These are phyloP conservation scores for Helianthus tuberosus DNA, from an alignment of 129 eudicot species.

Conservation along the genomic window DNA sequence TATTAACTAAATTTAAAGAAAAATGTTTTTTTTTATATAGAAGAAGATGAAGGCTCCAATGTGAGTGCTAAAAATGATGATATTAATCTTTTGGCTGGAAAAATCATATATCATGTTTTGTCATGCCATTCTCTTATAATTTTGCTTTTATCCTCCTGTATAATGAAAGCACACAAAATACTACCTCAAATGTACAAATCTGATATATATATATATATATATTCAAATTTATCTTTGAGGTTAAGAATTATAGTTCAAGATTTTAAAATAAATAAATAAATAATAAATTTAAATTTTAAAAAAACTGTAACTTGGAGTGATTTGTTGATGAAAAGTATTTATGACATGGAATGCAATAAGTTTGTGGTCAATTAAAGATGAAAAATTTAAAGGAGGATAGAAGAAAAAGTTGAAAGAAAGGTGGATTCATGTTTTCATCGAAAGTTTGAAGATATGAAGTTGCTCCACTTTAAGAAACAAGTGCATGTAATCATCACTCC, in stretches of 20 bases:
- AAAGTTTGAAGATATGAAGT: slow-evolving; percentile 34
- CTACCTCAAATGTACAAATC: background rate
- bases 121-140: background rate
- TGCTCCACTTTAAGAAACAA: slow-evolving; percentile 45
- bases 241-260: background rate
- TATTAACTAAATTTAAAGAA: too few species aligned
- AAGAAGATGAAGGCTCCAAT: too few species aligned
- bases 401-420: slow-evolving; percentile 23
- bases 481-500: slow-evolving; percentile 24
- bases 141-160: background rate
- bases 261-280: too few species aligned
- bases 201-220: background rate
- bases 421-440: slow-evolving; percentile 20
- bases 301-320: background rate
- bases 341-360: slow-evolving; percentile 39
- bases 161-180: background rate
- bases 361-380: slow-evolving; percentile 30
- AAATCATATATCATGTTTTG: background rate
- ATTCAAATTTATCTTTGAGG: background rate
- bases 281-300: background rate
- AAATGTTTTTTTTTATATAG: too few species aligned
- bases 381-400: background rate
- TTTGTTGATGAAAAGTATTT: slow-evolving; percentile 16
- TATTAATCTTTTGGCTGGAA: background rate
- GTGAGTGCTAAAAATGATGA: background rate